These are phyloP conservation scores for Exophiala phaeomuriformis DNA, from an alignment of 2,329 filamentous ascomycete genomes.

Conservation along the genomic window DNA sequence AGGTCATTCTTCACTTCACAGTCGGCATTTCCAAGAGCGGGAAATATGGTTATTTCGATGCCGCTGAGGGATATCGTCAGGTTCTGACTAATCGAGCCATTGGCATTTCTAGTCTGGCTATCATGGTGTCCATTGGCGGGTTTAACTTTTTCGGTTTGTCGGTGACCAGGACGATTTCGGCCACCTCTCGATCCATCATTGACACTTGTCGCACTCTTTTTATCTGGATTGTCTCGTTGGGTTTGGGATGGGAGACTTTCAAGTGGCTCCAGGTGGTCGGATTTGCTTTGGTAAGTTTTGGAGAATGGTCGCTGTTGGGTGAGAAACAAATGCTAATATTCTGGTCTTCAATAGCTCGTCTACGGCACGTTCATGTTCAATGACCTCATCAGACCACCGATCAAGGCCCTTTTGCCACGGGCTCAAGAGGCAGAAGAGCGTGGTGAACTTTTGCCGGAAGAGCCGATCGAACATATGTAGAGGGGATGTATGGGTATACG, in stretches of 20 bases:
- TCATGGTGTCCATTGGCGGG: conserved; percentile 98
- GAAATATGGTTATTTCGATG: conserved; percentile 79
- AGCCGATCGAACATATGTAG: conserved; percentile 65
- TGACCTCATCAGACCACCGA: conserved; percentile 76
- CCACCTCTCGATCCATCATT: conserved; percentile 89
- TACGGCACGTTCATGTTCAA: conserved; percentile 98
- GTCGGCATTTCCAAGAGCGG: conserved; percentile 70
- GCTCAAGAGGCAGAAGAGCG: conserved; percentile 40
- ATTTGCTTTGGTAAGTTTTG: conserved; percentile 54
- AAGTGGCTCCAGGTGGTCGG: conserved; percentile 92
- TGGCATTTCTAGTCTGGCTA: conserved; percentile 69
- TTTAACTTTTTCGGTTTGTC: conserved; percentile 99
- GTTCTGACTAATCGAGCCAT: conserved; percentile 66
- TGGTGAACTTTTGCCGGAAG: conserved; percentile 60
- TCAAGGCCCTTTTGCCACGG: conserved; percentile 55
- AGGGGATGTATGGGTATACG: not conserved
- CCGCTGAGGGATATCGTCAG: conserved; percentile 74
- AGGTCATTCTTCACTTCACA: conserved; percentile 69
- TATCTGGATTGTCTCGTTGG: conserved; percentile 93
- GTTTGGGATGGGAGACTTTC: conserved; percentile 92
- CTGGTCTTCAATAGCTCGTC: conserved; percentile 50
- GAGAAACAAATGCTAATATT: not conserved
- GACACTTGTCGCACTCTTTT: conserved; percentile 96
- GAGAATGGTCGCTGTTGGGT: not conserved
- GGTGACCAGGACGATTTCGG: conserved; percentile 81